Conservation (phyloP, 2,329 filamentous ascomycete species). For the Pseudogymnoascus destructans region DNA sequence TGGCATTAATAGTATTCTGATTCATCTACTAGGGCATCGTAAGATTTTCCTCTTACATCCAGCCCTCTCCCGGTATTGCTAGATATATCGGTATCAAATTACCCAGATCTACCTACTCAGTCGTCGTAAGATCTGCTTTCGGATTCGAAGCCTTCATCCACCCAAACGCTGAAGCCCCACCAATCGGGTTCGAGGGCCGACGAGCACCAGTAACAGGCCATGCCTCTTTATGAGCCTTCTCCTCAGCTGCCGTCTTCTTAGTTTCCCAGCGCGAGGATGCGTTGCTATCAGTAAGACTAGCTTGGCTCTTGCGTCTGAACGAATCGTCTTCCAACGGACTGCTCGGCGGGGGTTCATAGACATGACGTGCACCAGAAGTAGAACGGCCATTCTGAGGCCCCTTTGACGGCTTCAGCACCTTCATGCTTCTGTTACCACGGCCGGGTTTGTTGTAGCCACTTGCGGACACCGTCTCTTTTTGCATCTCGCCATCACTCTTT, state of each 20-base stretch:
- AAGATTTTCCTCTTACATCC: background rate
- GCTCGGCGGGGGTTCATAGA: conserved; percentile 38
- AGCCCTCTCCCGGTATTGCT: background rate
- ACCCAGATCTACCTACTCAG: conserved; percentile 10
- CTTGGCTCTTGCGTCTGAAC: conserved; percentile 41
- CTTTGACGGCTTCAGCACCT: conserved; percentile 65
- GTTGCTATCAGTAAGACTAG: conserved; percentile 25
- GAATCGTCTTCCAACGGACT: conserved; percentile 32
- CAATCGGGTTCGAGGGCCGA: conserved; percentile 66
- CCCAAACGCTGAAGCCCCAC: conserved; percentile 83
- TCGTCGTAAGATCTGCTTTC: conserved; percentile 23
- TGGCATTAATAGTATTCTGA: background rate
- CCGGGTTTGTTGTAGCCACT: conserved; percentile 56
- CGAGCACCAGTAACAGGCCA: conserved; percentile 27
- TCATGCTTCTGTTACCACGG: conserved; percentile 61
- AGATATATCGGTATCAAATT: conserved; percentile 4
- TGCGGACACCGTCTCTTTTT: conserved; percentile 25
- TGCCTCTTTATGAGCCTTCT: conserved; percentile 17
- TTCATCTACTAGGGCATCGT: background rate
- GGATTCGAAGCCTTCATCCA: conserved; percentile 61
- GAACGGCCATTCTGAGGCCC: conserved; percentile 25
- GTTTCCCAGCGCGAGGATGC: conserved; percentile 35
- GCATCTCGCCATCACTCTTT: conserved; percentile 17
- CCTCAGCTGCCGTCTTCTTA: conserved; percentile 34
- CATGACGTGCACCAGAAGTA: conserved; percentile 30